Base-by-base conservation (phyloP, 441 rosid species). In the Bruguiera hainesii region DNA sequence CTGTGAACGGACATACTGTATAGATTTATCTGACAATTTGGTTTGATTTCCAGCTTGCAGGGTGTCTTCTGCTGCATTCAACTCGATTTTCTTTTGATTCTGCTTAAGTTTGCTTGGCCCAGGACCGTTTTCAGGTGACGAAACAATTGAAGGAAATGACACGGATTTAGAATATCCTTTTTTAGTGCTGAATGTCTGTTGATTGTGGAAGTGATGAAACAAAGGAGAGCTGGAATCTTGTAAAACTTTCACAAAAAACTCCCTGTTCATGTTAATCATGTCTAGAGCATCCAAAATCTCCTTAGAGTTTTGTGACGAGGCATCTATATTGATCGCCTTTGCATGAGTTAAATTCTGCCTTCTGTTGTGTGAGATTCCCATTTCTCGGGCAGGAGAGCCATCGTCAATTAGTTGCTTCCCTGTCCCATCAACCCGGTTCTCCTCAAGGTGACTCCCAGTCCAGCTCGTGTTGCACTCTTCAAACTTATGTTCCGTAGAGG, bases 151-250 rank as follows among this genome's bases (percentile, higher is more conserved):
- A 75, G 92, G 90, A 69, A 87, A 85, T 0, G 86, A 80, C 51
- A 75, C 76, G 1, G 78, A 83, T 75, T 76, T 86, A 13, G 71
- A 67, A 53, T 73, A 69, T 71, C 78, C 70, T 61, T 68, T 80
- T 58, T 74, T 81, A 13, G 78, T 62, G 29, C 76, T 71, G 8
- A 74, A 37, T 46, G 75, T 60, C 11, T 75, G 84, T 56, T 75
- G 82, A 70, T 71, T 79, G 19, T 78, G 82, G 68, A 80, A 79
- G 66, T 81, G 79, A 10, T 80, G 42, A 37, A 37, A 37, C 52
- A 85, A 66, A 3, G 84, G 88, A 63, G 86, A 82, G 39, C 80
- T 80, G 2, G 87, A 86, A 55, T 84, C 90, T 23, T 82, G 83
- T 35, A 90, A 39, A 30, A 88, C 66, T 71, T 73, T 81, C 39